Percentiles rank a stretch among this genome's conserved stretches.
Conservation (phyloP, 345 rosid species). For the Ceriops decandra region DNA sequence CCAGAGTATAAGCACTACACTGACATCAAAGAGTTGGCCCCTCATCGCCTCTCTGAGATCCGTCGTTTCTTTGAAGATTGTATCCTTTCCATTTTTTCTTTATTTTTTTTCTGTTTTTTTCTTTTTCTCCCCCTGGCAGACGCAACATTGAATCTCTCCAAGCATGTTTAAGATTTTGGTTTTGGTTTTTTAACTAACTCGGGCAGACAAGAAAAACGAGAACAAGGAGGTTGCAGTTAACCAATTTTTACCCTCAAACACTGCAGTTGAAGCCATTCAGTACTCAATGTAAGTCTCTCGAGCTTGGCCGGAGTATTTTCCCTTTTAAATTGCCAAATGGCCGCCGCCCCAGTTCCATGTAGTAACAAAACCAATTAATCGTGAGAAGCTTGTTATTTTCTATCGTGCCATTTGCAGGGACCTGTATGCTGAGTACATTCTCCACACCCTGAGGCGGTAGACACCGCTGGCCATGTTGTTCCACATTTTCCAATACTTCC, state of each 20-base stretch:
- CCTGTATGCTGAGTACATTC: conserved; percentile 55
- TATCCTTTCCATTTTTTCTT: conserved; percentile 32
- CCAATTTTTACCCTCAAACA: conserved; percentile 66
- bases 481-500: background rate
- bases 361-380: background rate
- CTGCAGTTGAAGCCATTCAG: conserved; percentile 75
- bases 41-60: conserved; percentile 92
- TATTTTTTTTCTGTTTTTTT: too few species aligned
- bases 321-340: background rate
- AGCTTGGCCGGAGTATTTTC: too few species aligned
- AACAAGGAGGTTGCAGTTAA: conserved; percentile 95
- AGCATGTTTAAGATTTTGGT: background rate
- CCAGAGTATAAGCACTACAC: conserved; percentile 89
- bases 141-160: background rate
- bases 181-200: conserved; percentile 11
- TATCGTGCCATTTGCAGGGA: conserved; percentile 50
- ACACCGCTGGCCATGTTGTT: background rate
- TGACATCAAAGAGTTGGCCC: conserved; percentile 85
- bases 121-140: background rate
- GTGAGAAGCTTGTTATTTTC: conserved; percentile 8
- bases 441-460: conserved; percentile 75
- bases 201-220: conserved; percentile 90
- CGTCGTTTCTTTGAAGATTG: conserved; percentile 98
- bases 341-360: background rate
- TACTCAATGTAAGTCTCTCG: conserved; percentile 65